phyloP scores from a whole-genome alignment of 108 stramenopile genomes.

The Nitzschia inconspicua region DNA sequence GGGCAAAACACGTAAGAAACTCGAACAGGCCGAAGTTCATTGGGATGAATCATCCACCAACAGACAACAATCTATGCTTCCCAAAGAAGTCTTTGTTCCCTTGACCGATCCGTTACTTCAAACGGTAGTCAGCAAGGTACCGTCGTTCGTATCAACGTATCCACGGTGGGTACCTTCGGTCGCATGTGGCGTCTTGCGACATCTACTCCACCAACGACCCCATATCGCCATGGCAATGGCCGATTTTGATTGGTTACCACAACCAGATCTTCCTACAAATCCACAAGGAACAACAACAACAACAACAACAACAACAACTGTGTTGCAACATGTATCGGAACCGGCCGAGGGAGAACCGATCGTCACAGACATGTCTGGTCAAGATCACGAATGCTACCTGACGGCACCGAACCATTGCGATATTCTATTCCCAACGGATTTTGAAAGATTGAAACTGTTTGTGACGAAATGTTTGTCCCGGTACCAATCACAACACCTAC shows the following conservation, averaged over 20 bases:
- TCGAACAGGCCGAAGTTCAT: conserved; percentile 71
- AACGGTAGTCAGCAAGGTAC: conserved; percentile 43
- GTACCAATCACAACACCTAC: neutral
- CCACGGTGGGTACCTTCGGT: conserved; percentile 75
- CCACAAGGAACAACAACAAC: neutral
- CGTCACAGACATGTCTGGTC: conserved; percentile 70
- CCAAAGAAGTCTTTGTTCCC: conserved; percentile 56
- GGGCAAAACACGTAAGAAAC: conserved; percentile 26
- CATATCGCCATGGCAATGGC: conserved; percentile 60
- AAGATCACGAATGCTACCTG: conserved; percentile 70
- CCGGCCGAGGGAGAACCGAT: conserved; percentile 65
- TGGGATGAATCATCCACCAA: conserved; percentile 5
- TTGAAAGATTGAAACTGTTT: conserved; percentile 47
- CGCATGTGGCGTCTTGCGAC: conserved; percentile 57
- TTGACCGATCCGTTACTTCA: conserved; percentile 59
- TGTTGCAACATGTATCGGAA: neutral
- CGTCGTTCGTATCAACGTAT: conserved; percentile 8
- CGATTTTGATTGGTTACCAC: conserved; percentile 76
- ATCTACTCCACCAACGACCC: conserved; percentile 48
- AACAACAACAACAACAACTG: neutral
- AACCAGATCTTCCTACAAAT: conserved; percentile 25
- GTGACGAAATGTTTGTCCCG: conserved; percentile 10
- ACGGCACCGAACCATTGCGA: conserved; percentile 55
- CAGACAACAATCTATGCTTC: neutral
- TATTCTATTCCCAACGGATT: conserved; percentile 83